Base-by-base conservation (phyloP, 1,139 yeast species). In the Pichia sp. region DNA sequence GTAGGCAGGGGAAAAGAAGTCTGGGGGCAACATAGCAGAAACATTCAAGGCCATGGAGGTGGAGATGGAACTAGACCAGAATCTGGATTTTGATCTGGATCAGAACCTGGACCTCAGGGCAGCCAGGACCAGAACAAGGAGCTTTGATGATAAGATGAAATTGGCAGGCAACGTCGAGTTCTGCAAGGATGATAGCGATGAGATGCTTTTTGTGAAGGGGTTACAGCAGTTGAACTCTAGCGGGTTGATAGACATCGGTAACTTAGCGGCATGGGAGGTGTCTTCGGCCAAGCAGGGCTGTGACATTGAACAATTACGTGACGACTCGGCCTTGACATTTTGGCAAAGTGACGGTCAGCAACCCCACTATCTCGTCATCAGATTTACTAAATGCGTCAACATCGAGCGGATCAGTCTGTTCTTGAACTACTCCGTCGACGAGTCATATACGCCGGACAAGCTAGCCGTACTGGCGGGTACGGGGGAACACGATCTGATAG, bases 281-380 rank as follows among this genome's bases (percentile, higher is more conserved):
- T 87, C 96, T 1, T 85, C 96, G 0, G 72, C 55, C 61, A 93
- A 91, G 61, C 78, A 78, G 21, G 95, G 93, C 0, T 82, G 74
- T 60, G 95, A 95, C 0, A 74, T 89, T 12, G 71, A 71, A 22
- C 85, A 85, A 59, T 73, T 93, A 10, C 72, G 95, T 34, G 89
- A 87, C 50, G 95, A 88, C 62, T 78, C 83, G 18, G 87, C 95
- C 0, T 76, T 78, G 41, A 72, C 84, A 3, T 91, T 76, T 66
- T 95, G 99, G 99, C 99, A 95, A 66, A 87, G 96, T 49, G 99
- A 95, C 66, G 99, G 98, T 31, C 76, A 80, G n/a, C 90, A 85
- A 60, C 99, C 99, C 0, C 99, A 95, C 69, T 74, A 75, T 30
- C 74, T 93, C 13, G 87, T 88, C 48, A 79, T 90, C 2, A 95